These are phyloP conservation scores for Yamadazyma sp. DNA, from an alignment of 805 yeast genomes.

Conservation along the genomic window DNA sequence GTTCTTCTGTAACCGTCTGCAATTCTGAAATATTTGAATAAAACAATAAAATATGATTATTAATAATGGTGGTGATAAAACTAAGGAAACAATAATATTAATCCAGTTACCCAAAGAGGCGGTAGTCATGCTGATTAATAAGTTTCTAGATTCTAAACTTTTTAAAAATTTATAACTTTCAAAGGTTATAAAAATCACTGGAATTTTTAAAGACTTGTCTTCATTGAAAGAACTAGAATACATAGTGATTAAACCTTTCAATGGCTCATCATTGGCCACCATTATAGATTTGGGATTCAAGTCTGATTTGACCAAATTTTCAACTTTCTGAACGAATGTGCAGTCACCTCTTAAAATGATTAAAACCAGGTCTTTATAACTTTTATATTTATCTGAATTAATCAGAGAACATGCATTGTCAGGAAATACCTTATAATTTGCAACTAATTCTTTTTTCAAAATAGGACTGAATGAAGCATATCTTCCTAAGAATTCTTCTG, in stretches of 20 bases:
- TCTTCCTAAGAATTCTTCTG: slow-evolving; percentile 26
- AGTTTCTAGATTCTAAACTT: slow-evolving; percentile 7
- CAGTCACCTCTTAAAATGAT: slow-evolving; percentile 49
- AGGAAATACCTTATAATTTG: slow-evolving; percentile 25
- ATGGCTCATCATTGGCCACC: slow-evolving; percentile 53
- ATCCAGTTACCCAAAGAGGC: slow-evolving; percentile 37
- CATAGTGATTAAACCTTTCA: slow-evolving; percentile 51
- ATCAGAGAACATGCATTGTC: slow-evolving; percentile 27
- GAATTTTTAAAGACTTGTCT: slow-evolving; percentile 37
- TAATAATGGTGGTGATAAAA: slow-evolving; percentile 40
- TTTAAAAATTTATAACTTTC: slow-evolving; percentile 33
- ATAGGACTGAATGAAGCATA: slow-evolving; percentile 43
- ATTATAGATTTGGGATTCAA: slow-evolving; percentile 46
- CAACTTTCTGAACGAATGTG: slow-evolving; percentile 52
- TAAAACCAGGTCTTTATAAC: slow-evolving; percentile 21
- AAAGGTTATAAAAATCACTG: slow-evolving; percentile 50
- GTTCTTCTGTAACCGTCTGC: slow-evolving; percentile 24
- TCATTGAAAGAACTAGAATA: slow-evolving; percentile 45
- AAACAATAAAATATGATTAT: slow-evolving; percentile 31
- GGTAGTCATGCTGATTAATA: slow-evolving; percentile 22
- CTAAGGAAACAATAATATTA: slow-evolving; percentile 38
- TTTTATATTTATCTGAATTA: slow-evolving; percentile 3
- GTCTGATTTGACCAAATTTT: slow-evolving; percentile 36
- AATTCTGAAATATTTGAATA: slow-evolving; percentile 27
- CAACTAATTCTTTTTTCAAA: slow-evolving; percentile 20